Percentiles rank a stretch among this genome's conserved stretches.
phyloP scores from a whole-genome alignment of 2,329 filamentous ascomycete genomes.

The Talaromyces sp. region DNA sequence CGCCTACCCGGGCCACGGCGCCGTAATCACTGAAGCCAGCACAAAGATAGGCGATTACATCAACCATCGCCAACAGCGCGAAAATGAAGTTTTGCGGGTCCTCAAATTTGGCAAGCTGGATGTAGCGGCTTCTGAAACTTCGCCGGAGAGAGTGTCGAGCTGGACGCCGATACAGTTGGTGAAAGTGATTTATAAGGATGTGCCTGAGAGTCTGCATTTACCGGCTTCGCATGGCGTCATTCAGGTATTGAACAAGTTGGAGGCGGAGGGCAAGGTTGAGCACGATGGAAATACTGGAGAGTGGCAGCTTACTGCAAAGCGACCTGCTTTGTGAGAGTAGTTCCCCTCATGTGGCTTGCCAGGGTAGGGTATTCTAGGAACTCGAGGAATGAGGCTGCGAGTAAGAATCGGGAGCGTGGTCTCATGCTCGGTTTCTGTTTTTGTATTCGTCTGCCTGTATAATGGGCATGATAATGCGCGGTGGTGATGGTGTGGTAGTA shows the following conservation, averaged over 20 bases:
- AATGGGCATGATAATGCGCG: not conserved
- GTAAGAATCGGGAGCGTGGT: not conserved
- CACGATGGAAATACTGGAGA: constrained; percentile 29
- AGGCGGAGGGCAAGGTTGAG: constrained; percentile 65
- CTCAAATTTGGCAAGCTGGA: constrained; percentile 47
- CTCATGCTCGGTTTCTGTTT: constrained; percentile 5
- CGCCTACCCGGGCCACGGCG: constrained; percentile 86
- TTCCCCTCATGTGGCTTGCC: constrained; percentile 3
- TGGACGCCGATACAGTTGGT: constrained; percentile 80
- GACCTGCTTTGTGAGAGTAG: constrained; percentile 28
- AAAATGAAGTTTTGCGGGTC: constrained; percentile 70
- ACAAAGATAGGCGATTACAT: constrained; percentile 79
- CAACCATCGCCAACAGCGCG: constrained; percentile 71
- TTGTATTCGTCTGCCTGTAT: not conserved
- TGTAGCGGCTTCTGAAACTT: constrained; percentile 32
- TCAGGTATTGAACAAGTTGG: constrained; percentile 77
- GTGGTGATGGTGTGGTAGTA: not conserved
- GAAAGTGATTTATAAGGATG: constrained; percentile 78
- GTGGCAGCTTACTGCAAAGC: constrained; percentile 31
- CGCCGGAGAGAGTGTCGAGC: constrained; percentile 27
- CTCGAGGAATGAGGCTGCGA: not conserved
- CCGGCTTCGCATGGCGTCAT: constrained; percentile 73
- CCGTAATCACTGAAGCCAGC: constrained; percentile 69
- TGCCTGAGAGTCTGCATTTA: constrained; percentile 69
- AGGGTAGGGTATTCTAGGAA: constrained; percentile 9